A percentile compares a stretch with the other conserved stretches of the same genome.
Conservation (phyloP, 768 basidiomycete genomes). For the Leccinum obscurum region DNA sequence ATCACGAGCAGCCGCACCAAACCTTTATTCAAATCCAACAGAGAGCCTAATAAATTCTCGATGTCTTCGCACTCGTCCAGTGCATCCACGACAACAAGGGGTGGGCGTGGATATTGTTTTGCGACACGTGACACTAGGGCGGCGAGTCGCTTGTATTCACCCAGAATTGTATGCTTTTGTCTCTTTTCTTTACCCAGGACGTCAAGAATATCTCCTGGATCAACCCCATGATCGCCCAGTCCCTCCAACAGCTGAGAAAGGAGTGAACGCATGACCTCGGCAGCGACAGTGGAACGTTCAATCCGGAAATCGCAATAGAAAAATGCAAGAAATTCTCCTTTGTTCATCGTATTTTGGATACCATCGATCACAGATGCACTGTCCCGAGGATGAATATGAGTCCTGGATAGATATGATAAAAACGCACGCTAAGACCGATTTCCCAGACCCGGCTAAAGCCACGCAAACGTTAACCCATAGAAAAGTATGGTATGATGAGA, state of each 20-base stretch:
- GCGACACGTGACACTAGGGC: neutral
- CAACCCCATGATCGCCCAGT: neutral
- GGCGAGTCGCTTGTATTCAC: neutral
- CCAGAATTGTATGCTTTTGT: neutral
- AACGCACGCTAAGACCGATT: neutral
- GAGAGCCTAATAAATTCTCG: neutral
- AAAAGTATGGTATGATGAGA: neutral
- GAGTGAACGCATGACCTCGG: neutral
- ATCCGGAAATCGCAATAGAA: neutral
- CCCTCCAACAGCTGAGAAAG: neutral
- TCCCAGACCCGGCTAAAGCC: neutral
- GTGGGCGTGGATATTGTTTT: neutral
- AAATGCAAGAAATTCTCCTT: neutral
- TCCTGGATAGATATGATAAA: neutral
- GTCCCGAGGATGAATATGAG: neutral
- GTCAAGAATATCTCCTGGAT: neutral
- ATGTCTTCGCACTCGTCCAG: constrained; percentile 20
- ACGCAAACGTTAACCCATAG: neutral
- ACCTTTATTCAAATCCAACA: neutral
- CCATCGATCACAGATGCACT: neutral
- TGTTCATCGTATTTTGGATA: neutral
- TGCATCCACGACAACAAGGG: constrained; percentile 12
- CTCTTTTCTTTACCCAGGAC: neutral
- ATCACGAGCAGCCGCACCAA: constrained; percentile 9
- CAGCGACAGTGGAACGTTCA: neutral